A percentile compares a stretch with the other conserved stretches of the same genome.
Conservation (phyloP, 1,139 yeast genomes). For the Diutina catenulata region DNA sequence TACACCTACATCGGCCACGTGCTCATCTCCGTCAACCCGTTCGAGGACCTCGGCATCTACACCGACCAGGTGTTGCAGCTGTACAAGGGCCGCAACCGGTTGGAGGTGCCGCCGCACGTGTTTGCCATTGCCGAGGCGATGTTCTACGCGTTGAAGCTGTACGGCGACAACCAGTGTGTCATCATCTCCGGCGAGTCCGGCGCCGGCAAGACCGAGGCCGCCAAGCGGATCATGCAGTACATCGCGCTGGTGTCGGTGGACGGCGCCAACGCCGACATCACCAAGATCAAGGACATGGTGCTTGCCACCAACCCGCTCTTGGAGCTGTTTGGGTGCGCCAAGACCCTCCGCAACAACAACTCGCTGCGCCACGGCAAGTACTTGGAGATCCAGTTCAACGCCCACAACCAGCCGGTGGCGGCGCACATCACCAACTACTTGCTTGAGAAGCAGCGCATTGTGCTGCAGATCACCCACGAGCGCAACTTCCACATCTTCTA, state of each 20-base stretch:
- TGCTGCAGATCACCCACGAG: conserved; percentile 82
- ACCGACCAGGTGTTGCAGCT: conserved; percentile 63
- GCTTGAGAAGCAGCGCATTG: conserved; percentile 91
- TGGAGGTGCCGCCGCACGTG: conserved; percentile 98
- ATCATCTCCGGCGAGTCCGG: conserved; percentile 98
- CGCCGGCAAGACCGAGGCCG: conserved; percentile 98
- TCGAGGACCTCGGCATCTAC: conserved; percentile 90
- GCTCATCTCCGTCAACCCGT: conserved; percentile 92
- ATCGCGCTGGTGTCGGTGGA: conserved; percentile 69
- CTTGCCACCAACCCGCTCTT: conserved; percentile 93
- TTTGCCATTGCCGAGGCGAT: conserved; percentile 95
- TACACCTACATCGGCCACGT: conserved; percentile 86
- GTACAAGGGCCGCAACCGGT: conserved; percentile 83
- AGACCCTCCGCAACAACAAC: conserved; percentile 89
- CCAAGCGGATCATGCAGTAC: conserved; percentile 96
- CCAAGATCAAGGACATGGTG: conserved; percentile 91
- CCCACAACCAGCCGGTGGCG: conserved; percentile 69
- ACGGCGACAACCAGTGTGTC: conserved; percentile 93
- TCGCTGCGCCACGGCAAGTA: conserved; percentile 97
- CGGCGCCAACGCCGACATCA: conserved; percentile 29
- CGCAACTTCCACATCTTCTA: conserved; percentile 96
- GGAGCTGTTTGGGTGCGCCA: conserved; percentile 98
- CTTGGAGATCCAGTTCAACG: conserved; percentile 79
- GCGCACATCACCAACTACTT: conserved; percentile 94
- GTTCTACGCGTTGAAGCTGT: conserved; percentile 92